phyloP scores from a whole-genome alignment of 805 yeast species.

The Ogataea trehaloabstinens region DNA sequence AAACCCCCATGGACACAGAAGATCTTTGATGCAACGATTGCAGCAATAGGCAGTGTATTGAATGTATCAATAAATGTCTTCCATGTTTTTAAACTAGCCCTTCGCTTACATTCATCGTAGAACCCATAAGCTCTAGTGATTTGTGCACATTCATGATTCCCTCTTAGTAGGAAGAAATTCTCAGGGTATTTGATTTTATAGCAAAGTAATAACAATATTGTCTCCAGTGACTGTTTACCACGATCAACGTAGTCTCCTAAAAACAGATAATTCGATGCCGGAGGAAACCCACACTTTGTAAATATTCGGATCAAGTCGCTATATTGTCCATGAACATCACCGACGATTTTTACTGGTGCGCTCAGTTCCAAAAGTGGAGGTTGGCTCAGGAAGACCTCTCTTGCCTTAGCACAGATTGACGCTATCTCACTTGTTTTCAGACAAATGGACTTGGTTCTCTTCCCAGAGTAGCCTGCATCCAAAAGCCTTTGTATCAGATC shows the following conservation, averaged over 20 bases:
- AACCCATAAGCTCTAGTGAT: conserved; percentile 97
- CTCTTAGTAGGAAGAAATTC: conserved; percentile 87
- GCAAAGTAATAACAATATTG: conserved; percentile 81
- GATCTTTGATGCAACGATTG: conserved; percentile 91
- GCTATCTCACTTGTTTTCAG: conserved; percentile 88
- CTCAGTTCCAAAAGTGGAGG: conserved; percentile 86
- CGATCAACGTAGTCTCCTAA: conserved; percentile 97
- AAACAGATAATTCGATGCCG: conserved; percentile 85
- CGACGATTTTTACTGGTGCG: conserved; percentile 84
- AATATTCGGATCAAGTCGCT: conserved; percentile 87
- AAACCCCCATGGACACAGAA: conserved; percentile 89
- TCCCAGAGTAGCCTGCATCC: conserved; percentile 96
- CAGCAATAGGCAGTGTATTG: conserved; percentile 93
- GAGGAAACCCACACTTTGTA: conserved; percentile 97
- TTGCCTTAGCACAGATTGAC: conserved; percentile 77
- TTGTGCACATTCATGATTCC: conserved; percentile 97
- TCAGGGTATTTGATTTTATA: conserved; percentile 97
- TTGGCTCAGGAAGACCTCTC: conserved; percentile 86
- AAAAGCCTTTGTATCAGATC: conserved; percentile 85
- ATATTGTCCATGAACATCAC: conserved; percentile 97
- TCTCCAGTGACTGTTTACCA: conserved; percentile 94
- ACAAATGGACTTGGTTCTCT: conserved; percentile 85
- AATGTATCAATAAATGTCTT: conserved; percentile 90
- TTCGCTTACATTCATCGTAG: conserved; percentile 95
- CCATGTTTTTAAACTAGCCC: conserved; percentile 93